Percentiles rank a stretch among this genome's conserved stretches.
phyloP scores from a whole-genome alignment of 371 early-diverging fungal genomes.

The Mortierella sp. region DNA sequence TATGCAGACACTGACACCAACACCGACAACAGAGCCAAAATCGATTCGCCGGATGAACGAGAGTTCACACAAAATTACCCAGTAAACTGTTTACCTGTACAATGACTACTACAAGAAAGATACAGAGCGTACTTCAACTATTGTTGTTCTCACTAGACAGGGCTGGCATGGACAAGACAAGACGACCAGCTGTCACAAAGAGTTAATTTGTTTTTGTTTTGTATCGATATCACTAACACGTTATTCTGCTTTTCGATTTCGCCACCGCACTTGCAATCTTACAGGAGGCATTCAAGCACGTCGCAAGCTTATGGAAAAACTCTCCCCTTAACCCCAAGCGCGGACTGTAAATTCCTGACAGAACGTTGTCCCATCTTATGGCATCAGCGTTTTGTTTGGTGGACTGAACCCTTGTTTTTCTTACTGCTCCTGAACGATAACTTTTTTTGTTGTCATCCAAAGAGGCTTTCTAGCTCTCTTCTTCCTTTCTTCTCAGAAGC shows the following conservation, averaged over 20 bases:
- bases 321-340: slow-evolving; percentile 46
- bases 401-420: neutral
- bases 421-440: neutral
- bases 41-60: neutral
- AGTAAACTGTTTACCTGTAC: neutral
- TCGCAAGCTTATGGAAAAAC: slow-evolving; percentile 49
- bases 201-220: neutral
- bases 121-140: neutral
- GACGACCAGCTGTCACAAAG: neutral
- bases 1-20: too few relatives aligned
- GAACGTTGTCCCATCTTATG: slow-evolving; percentile 44
- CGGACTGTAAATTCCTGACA: slow-evolving; percentile 4
- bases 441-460: too few relatives aligned
- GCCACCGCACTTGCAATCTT: neutral
- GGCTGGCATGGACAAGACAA: neutral
- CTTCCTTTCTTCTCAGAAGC: neutral
- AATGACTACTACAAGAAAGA: too few relatives aligned
- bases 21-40: neutral
- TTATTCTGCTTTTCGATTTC: neutral
- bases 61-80: too few relatives aligned
- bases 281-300: slow-evolving; percentile 56
- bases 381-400: neutral
- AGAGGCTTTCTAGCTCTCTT: neutral
- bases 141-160: neutral
- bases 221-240: neutral